phyloP scores from a whole-genome alignment of 1,284 basidiomycete species.

The Peniophora sp. region DNA sequence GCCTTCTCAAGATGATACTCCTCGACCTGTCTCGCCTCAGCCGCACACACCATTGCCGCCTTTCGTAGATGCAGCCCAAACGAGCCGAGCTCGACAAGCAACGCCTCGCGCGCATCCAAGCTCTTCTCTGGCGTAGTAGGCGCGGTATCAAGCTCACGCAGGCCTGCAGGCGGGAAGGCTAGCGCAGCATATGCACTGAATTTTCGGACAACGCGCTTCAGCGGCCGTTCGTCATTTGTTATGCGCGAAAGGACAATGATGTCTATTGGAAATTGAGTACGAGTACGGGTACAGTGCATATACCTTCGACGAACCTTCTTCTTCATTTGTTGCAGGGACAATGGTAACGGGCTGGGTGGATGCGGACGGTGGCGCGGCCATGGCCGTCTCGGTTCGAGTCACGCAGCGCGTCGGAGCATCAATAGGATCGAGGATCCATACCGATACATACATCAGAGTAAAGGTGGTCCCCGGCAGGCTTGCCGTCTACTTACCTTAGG shows the following conservation, averaged over 20 bases:
- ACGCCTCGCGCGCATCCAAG: conserved; percentile 63
- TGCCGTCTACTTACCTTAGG: no score
- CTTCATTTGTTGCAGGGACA: conserved; percentile 44
- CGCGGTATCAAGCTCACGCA: conserved; percentile 8
- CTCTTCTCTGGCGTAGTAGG: no score
- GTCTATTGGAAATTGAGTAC: conserved; percentile 37
- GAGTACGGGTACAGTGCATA: no score
- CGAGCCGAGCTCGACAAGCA: conserved; percentile 65
- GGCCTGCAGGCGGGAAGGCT: conserved; percentile 40
- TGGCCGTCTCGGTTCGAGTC: conserved; percentile 9
- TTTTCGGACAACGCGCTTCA: conserved; percentile 70
- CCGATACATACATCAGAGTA: no score
- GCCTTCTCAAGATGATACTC: conserved; percentile 67
- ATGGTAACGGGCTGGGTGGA: conserved; percentile 3
- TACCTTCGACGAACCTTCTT: conserved; percentile 46
- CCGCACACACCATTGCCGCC: conserved; percentile 71
- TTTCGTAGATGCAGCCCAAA: conserved; percentile 70
- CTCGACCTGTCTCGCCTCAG: conserved; percentile 72
- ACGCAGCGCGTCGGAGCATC: neutral
- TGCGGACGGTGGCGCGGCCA: conserved; percentile 14
- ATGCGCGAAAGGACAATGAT: conserved; percentile 71
- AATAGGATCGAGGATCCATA: no score
- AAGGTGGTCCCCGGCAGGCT: no score
- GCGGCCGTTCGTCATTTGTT: conserved; percentile 50
- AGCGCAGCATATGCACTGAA: conserved; percentile 64